Conservation (phyloP, 176 grass and related monocot species). For the Cenchrus americanus region DNA sequence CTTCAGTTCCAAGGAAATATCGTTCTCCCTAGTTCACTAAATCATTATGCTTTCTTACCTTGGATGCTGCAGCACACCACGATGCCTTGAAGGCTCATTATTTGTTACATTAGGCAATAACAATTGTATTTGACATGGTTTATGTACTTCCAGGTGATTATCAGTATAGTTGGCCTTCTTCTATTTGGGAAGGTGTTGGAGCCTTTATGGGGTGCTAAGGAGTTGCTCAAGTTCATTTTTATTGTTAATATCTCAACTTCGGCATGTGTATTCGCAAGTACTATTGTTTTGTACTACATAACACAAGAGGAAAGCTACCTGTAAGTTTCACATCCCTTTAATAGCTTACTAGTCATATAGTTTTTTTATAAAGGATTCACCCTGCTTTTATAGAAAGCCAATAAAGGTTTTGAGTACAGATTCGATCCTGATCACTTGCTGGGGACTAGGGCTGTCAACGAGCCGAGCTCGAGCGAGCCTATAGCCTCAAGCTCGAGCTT, state of each 20-base stretch:
- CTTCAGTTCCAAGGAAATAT: not conserved
- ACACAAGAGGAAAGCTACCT: slow-evolving; percentile 75
- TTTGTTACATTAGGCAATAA: not conserved
- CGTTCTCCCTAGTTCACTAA: not conserved
- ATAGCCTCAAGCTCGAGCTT: no score
- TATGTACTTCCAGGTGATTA: slow-evolving; percentile 54
- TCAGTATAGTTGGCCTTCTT: slow-evolving; percentile 74
- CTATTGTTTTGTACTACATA: slow-evolving; percentile 78
- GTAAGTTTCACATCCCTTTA: slow-evolving; percentile 53
- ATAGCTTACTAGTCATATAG: not conserved
- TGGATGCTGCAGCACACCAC: not conserved
- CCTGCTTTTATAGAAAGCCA: no score
- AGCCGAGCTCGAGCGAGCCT: no score
- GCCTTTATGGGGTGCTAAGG: slow-evolving; percentile 80
- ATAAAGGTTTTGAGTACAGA: no score
- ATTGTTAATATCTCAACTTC: slow-evolving; percentile 83
- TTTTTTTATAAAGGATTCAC: not conserved
- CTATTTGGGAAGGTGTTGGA: slow-evolving; percentile 73
- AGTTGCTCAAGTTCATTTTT: slow-evolving; percentile 91
- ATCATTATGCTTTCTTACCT: not conserved
- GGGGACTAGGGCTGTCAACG: no score
- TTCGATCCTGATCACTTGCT: no score
- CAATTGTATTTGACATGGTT: slow-evolving; percentile 8
- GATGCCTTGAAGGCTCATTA: not conserved
- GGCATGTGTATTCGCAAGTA: slow-evolving; percentile 67